phyloP scores from a whole-genome alignment of 176 grass and related monocot genomes.

The Phoenix dactylifera region DNA sequence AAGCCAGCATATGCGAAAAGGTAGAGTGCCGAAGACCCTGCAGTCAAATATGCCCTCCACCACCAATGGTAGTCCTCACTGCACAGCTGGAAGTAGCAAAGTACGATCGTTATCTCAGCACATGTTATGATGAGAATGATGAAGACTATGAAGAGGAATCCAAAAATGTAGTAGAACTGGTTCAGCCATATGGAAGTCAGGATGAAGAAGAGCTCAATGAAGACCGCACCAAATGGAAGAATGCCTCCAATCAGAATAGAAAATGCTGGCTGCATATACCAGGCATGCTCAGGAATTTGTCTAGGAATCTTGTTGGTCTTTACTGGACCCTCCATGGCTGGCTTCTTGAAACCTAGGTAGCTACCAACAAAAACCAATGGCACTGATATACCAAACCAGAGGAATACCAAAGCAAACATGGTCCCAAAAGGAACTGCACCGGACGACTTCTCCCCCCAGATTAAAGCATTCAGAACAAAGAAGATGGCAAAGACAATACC shows the following conservation, averaged over 20 bases:
- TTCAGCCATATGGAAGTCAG: constrained; percentile 43
- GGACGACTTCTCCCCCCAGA: constrained; percentile 45
- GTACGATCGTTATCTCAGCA: constrained; percentile 37
- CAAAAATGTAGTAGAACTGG: constrained; percentile 50
- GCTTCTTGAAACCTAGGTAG: constrained; percentile 40
- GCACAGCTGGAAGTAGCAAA: constrained; percentile 49
- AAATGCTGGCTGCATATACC: constrained; percentile 46
- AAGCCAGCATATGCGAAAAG: constrained; percentile 33
- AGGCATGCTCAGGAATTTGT: constrained; percentile 39
- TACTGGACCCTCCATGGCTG: constrained; percentile 37
- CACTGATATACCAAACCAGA: constrained; percentile 46
- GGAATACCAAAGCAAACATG: constrained; percentile 41
- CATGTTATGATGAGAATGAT: constrained; percentile 38
- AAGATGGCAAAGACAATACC: constrained; percentile 37
- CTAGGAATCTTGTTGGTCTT: constrained; percentile 45
- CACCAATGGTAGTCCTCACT: constrained; percentile 49
- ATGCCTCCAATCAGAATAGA: constrained; percentile 43
- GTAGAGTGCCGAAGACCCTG: constrained; percentile 35
- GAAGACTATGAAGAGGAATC: constrained; percentile 48
- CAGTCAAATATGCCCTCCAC: constrained; percentile 41
- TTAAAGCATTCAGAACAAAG: constrained; percentile 39
- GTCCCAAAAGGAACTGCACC: constrained; percentile 44
- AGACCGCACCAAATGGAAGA: constrained; percentile 43
- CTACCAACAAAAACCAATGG: constrained; percentile 42
- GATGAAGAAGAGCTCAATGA: constrained; percentile 50